Base-by-base conservation (phyloP, 148 eudicot species). In the Polygonum aviculare region DNA sequence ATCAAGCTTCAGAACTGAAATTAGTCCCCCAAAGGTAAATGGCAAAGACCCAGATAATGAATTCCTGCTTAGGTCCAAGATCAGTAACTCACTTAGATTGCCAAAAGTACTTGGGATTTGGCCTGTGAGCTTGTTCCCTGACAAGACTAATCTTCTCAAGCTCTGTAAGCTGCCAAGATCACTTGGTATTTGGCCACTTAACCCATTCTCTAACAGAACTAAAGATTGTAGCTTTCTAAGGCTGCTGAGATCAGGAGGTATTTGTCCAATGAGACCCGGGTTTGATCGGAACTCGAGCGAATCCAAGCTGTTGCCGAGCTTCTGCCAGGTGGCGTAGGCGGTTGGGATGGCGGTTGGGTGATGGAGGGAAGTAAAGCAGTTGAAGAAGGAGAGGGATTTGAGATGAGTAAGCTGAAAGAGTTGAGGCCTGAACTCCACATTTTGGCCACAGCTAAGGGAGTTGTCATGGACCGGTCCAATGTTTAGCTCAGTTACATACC, bases 391-490 rank as follows among this genome's bases (percentile, higher is more conserved):
- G n/a, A 95, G 88, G 1, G 91, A 77, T 80, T 87, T 92, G n/a
- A 95, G 83, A 77, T 87, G 88, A 48, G 71, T 84, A 39, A 95
- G 85, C 51, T 78, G 73, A 72, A 95, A 95, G 11, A 95, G 31
- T 69, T 88, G 84, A 6, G 88, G 81, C 57, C 84, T 85, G 57
- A 95, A 87, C 49, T 85, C 86, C 7, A 81, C 83, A 73, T 84
- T 85, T 82, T 80, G 74, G 15, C 80, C 78, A 76, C 99, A 95
- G 3, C 31, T 77, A 1, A 93, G 86, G 71, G 99, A 95, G 79
- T 95, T 95, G 18, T 95, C 99, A 73, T 89, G 91, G 75, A 89
- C n/a, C 9, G 88, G 93, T 74, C 99, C 99, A 50, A 95, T 84
- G 79, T 59, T 89, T 11, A 95, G 78, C 48, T 83, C 86, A 54